Evolutionary conservation across 768 basidiomycete species (phyloP), one percentile per base, ranked within the genome.

Genomic region (Coprinopsis sp.): DNA sequence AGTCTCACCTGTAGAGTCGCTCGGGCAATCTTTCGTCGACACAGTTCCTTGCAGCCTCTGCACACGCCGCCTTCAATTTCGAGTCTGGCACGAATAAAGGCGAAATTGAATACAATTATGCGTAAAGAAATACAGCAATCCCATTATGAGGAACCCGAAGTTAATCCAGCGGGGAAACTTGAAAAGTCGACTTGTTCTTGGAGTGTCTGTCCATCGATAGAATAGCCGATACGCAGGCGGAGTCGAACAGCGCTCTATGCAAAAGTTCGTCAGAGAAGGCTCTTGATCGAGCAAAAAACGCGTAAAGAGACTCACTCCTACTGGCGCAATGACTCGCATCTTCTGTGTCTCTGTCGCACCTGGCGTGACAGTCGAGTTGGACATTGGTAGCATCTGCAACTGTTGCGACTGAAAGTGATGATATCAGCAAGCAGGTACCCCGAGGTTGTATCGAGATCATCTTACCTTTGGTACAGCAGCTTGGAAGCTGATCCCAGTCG

Each of bases 301-400:
- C 8, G 16, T n/a, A 2, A 24, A 42, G 12, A 27, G 13, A 78
- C 90, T 65, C 58, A 94, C 93, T 28, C 93, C 93, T 6, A 76
- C 74, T 3, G 91, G 92, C 10, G 92, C 91, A 23, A 89, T 73
- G 30, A 99, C 82, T 8, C 92, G 79, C 88, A 99, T 87, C 61
- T 95, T 91, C 61, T 98, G 96, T 8, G 93, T 95, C 64, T 98
- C 95, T 13, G 80, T 77, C 7, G 81, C 69, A 1, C 92, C 91
- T 0, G 90, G 84, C 27, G 66, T 69, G 33, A 99, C 75, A 43
- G 79, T 84, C 10, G 84, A 73, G 63, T 84, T 92, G 4, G 92
- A 92, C 87, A 98, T 97, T 5, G 95, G 91, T 47, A 92, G 74
- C 95, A 99, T 99, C 64, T 97, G 94, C 46, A 99, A 65, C 62